Evolutionary conservation across 805 yeast genomes (phyloP), one percentile per base, ranked within the genome.

Genomic region (Hanseniaspora thailandica): DNA sequence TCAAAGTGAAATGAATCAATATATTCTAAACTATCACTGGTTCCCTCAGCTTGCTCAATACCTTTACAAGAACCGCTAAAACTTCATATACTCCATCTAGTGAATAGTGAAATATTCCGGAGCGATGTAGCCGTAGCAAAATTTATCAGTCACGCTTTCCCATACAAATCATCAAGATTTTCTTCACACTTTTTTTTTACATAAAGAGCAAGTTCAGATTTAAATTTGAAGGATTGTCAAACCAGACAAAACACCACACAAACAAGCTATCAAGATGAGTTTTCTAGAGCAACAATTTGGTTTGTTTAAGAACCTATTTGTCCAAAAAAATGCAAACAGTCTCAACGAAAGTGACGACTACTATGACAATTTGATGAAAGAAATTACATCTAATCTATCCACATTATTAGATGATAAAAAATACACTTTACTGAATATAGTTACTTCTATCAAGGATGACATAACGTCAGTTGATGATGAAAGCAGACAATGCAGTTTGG

Each of bases 401-500:
- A 17, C n/a, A 12, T 43, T 43, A 19, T 28, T 50, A 19, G 44
- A 50, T 28, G 34, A 50, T 6, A 65, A 62, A 31, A 53, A 60
- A 8, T 53, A 66, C 1, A 71, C 68, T 47, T 58, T 82, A 23
- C 65, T 83, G 15, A 76, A 75, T 45, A 68, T 84, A 41, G 77
- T 85, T 8, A 72, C 76, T 45, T 63, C 70, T 1, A 67, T 85
- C 28, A 87, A 86, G n/a, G 78, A 76, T 26, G 71, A 74, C 47
- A 68, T 85, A 28, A 80, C 85, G 1, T 76, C 83, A 2, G 82
- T 78, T 7, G 80, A 78, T 55, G 76, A 74, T 25, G 57, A 64
- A 2, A 67, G 74, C 17, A 69, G 94, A 56, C 63, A 73, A 6
- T 76, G 73, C 52, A 77, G 81, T 0, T 65, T 76, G 3, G 56